Percentiles rank a stretch among this genome's conserved stretches.
Conservation (phyloP, 495 filamentous ascomycete genomes). For the Penicillium salamii region DNA sequence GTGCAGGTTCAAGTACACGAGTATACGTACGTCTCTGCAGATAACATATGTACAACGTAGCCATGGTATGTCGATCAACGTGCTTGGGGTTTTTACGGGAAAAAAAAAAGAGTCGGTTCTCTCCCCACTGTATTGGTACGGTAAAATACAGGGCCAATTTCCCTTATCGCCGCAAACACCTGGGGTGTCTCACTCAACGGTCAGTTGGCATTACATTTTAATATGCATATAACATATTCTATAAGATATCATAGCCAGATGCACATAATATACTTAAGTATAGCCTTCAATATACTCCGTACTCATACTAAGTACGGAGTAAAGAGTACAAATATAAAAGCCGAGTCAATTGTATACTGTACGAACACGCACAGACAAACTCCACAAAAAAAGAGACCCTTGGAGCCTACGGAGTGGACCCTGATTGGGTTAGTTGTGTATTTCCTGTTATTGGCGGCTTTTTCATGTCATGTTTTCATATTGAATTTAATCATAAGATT, state of each 20-base stretch:
- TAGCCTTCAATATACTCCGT: too few relatives aligned
- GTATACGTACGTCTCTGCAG: too few relatives aligned
- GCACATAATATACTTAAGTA: too few relatives aligned
- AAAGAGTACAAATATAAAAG: too few relatives aligned
- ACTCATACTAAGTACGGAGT: too few relatives aligned
- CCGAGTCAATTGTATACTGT: neutral
- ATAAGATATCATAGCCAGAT: neutral
- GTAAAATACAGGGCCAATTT: too few relatives aligned
- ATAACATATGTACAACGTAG: neutral
- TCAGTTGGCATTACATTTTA: neutral
- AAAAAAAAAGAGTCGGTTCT: too few relatives aligned
- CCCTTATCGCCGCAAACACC: neutral
- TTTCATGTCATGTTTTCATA: neutral
- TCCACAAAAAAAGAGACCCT: neutral
- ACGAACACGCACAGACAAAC: neutral
- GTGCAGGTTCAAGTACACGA: too few relatives aligned
- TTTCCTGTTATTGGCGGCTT: too few relatives aligned
- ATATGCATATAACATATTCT: neutral
- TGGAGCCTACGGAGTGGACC: neutral
- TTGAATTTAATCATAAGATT: neutral
- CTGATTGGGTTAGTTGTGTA: neutral
- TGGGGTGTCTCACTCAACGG: neutral
- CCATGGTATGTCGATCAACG: neutral
- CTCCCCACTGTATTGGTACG: too few relatives aligned
- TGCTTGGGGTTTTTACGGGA: too few relatives aligned